Conservation (phyloP, 225 moss, liverwort and hornwort species). For the Bryoerythrophyllum caledonicum region DNA sequence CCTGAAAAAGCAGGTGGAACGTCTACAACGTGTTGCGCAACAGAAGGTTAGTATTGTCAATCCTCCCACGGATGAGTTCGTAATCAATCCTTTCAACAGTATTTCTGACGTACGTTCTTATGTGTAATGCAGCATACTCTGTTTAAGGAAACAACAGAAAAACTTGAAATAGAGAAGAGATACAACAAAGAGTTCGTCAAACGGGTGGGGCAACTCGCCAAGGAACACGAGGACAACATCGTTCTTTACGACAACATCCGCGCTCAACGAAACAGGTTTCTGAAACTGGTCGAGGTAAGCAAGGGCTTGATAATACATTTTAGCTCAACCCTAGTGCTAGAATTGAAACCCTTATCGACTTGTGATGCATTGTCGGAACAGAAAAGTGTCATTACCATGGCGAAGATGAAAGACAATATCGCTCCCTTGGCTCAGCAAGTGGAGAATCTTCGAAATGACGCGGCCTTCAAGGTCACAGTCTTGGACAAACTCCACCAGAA, state of each 20-base stretch:
- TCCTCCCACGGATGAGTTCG: background rate
- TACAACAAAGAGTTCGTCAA: conserved; percentile 47
- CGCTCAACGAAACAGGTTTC: conserved; percentile 74
- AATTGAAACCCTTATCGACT: background rate
- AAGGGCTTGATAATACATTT: background rate
- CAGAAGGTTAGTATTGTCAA: conserved; percentile 42
- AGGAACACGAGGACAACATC: conserved; percentile 49
- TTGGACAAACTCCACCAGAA: conserved; percentile 51
- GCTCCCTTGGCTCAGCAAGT: conserved; percentile 47
- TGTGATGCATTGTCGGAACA: conserved; percentile 27
- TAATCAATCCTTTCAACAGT: too few relatives aligned
- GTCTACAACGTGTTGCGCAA: conserved; percentile 55
- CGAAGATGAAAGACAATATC: conserved; percentile 79
- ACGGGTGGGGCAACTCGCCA: conserved; percentile 56
- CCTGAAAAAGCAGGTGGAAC: conserved; percentile 55
- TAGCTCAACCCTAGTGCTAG: background rate
- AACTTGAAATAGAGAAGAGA: conserved; percentile 56
- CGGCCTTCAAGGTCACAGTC: conserved; percentile 60
- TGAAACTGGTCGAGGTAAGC: conserved; percentile 47
- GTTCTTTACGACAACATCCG: conserved; percentile 67
- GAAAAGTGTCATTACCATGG: conserved; percentile 54
- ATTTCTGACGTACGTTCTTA: conserved; percentile 10
- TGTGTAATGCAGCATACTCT: conserved; percentile 37
- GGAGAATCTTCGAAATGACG: conserved; percentile 66
- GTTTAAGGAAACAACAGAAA: conserved; percentile 64